Conservation (phyloP, 768 basidiomycete species). For the Leccinum arenicola region DNA sequence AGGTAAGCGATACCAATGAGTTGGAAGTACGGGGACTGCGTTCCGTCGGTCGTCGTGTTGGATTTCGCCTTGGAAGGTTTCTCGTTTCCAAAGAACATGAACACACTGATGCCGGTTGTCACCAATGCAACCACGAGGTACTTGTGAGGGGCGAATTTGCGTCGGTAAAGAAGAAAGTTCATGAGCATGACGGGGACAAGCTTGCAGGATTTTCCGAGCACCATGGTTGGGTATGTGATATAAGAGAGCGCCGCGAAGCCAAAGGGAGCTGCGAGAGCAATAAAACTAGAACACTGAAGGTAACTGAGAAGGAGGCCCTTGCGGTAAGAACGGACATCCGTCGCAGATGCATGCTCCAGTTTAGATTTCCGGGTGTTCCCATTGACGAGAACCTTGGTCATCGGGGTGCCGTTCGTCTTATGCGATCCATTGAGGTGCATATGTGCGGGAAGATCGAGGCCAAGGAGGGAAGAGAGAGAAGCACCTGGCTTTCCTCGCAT, state of each 20-base stretch:
- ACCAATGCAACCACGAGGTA: conserved; percentile 95
- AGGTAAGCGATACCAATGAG: conserved; percentile 74
- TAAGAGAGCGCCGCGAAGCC: conserved; percentile 94
- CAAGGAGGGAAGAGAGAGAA: conserved; percentile 56
- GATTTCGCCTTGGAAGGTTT: conserved; percentile 35
- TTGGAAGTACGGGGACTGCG: conserved; percentile 47
- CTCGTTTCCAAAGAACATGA: conserved; percentile 85
- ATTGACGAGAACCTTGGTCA: conserved; percentile 38
- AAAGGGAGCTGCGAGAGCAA: conserved; percentile 91
- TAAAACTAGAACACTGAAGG: conserved; percentile 82
- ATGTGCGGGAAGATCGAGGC: conserved; percentile 44
- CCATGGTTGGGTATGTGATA: conserved; percentile 98
- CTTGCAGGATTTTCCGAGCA: conserved; percentile 98
- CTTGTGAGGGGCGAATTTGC: conserved; percentile 90
- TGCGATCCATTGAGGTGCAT: conserved; percentile 20
- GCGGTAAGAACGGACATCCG: conserved; percentile 34
- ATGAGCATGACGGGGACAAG: conserved; percentile 98
- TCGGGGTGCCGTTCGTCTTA: conserved; percentile 23
- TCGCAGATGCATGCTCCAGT: conserved; percentile 27
- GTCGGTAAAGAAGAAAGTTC: conserved; percentile 93
- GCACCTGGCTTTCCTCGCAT: conserved; percentile 54
- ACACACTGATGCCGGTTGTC: conserved; percentile 85
- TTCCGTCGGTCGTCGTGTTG: conserved; percentile 29
- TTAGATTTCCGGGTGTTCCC: conserved; percentile 25
- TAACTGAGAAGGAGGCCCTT: conserved; percentile 64